A percentile compares a stretch with the other conserved stretches of the same genome.
These are phyloP conservation scores for Globisporangium spinosum DNA, from an alignment of 352 stramenopile species.

Conservation along the genomic window DNA sequence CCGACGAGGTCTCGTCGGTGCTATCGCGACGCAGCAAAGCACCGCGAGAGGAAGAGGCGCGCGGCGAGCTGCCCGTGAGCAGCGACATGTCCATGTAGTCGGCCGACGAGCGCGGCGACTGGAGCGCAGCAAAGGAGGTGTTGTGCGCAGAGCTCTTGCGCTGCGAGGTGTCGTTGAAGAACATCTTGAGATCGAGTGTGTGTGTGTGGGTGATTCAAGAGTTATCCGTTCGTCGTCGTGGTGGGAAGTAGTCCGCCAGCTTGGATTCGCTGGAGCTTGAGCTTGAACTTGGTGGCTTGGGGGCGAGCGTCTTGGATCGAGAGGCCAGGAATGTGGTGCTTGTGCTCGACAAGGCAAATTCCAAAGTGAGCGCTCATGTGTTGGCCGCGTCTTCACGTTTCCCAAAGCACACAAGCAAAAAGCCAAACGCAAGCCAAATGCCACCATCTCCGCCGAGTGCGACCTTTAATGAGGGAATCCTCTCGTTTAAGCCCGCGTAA, in stretches of 20 bases:
- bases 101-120: constrained; percentile 14
- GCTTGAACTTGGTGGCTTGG: background rate
- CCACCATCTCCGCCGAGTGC: background rate
- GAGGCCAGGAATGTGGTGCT: constrained; percentile 3
- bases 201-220: background rate
- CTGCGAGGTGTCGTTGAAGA: constrained; percentile 14
- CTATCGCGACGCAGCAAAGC: constrained; percentile 22
- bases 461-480: background rate
- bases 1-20: constrained; percentile 17
- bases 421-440: background rate
- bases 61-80: constrained; percentile 7
- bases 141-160: constrained; percentile 12
- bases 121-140: background rate
- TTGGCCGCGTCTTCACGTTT: background rate
- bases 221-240: constrained; percentile 2
- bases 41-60: constrained; percentile 12
- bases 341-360: constrained; percentile 20
- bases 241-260: background rate
- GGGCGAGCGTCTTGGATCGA: constrained; percentile 4
- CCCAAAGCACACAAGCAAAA: background rate
- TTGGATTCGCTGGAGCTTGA: constrained; percentile 1
- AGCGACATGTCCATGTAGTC: constrained; percentile 19
- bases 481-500: background rate
- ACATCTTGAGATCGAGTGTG: constrained; percentile 5
- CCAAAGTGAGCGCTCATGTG: constrained; percentile 11